phyloP scores from a whole-genome alignment of 768 basidiomycete genomes.

The Daedaleopsis nitida region DNA sequence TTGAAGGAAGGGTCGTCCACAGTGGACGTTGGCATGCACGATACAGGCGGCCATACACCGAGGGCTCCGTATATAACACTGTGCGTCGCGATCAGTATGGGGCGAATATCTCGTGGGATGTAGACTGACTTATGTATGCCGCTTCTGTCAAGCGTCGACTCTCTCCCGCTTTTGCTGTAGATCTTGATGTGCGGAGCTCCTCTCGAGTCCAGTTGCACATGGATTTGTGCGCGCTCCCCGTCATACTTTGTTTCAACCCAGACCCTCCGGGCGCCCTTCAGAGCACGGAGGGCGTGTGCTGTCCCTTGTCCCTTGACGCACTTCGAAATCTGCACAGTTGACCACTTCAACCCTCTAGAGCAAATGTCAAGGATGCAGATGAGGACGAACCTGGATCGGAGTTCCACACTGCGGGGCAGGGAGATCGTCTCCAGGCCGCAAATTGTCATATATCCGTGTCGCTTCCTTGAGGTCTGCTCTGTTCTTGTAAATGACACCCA shows the following conservation, averaged over 20 bases:
- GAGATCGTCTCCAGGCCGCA: slow-evolving; percentile 30
- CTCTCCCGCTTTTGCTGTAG: slow-evolving; percentile 85
- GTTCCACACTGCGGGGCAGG: slow-evolving; percentile 52
- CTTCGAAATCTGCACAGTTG: slow-evolving; percentile 66
- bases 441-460: slow-evolving; percentile 33
- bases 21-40: neutral
- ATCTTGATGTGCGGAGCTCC: slow-evolving; percentile 60
- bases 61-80: slow-evolving; percentile 67
- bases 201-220: slow-evolving; percentile 55
- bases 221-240: slow-evolving; percentile 93
- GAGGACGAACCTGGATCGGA: slow-evolving; percentile 57
- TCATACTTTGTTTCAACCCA: slow-evolving; percentile 96
- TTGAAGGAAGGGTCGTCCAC: slow-evolving; percentile 7
- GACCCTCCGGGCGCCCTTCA: slow-evolving; percentile 46
- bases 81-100: neutral
- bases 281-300: slow-evolving; percentile 51
- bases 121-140: slow-evolving; percentile 55
- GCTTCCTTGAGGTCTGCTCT: slow-evolving; percentile 63
- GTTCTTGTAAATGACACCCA: slow-evolving; percentile 55
- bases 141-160: slow-evolving; percentile 76
- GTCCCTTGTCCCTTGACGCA: slow-evolving; percentile 73
- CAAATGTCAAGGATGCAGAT: neutral
- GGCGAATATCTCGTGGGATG: neutral
- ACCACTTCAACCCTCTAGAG: too few species aligned
- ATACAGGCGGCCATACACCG: slow-evolving; percentile 36